phyloP scores from a whole-genome alignment of 2,329 filamentous ascomycete species.

The Colletotrichum lindemuthianum region DNA sequence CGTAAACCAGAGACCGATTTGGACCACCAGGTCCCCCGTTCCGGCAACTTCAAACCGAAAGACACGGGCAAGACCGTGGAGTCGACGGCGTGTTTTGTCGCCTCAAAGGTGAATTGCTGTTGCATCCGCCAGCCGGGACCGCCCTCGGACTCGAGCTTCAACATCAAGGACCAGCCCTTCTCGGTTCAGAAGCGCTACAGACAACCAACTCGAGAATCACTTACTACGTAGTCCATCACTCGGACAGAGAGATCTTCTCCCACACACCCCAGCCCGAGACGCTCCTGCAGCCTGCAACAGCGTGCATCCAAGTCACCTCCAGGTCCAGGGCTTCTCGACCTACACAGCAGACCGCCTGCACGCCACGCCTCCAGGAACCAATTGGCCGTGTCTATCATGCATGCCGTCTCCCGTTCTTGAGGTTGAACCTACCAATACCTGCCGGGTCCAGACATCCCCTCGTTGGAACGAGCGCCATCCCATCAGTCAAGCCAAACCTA shows the following conservation, averaged over 20 bases:
- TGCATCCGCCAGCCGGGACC: slow-evolving; percentile 15
- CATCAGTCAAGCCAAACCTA: slow-evolving; percentile 30
- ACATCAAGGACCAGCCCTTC: slow-evolving; percentile 26
- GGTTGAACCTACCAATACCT: slow-evolving; percentile 47
- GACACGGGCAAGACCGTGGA: neutral
- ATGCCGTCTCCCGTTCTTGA: slow-evolving; percentile 57
- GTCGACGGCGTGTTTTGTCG: slow-evolving; percentile 11
- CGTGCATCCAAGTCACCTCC: slow-evolving; percentile 44
- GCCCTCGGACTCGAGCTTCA: slow-evolving; percentile 14
- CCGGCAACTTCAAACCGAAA: neutral
- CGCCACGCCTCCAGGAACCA: slow-evolving; percentile 46
- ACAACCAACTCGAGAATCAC: slow-evolving; percentile 28
- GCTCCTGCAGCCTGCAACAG: slow-evolving; percentile 36
- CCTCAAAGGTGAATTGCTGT: slow-evolving; percentile 23
- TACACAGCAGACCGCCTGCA: slow-evolving; percentile 47
- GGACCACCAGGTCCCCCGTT: neutral
- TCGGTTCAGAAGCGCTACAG: slow-evolving; percentile 23
- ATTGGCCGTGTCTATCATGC: slow-evolving; percentile 58
- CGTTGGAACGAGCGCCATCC: slow-evolving; percentile 40
- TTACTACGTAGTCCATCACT: slow-evolving; percentile 12
- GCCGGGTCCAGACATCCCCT: slow-evolving; percentile 44
- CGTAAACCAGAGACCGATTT: slow-evolving; percentile 1
- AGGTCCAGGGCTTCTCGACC: slow-evolving; percentile 44
- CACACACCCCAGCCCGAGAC: slow-evolving; percentile 39
- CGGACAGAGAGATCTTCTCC: slow-evolving; percentile 36